Conservation (phyloP, 257 asterid genomes). For the Nicotiana benthamiana region DNA sequence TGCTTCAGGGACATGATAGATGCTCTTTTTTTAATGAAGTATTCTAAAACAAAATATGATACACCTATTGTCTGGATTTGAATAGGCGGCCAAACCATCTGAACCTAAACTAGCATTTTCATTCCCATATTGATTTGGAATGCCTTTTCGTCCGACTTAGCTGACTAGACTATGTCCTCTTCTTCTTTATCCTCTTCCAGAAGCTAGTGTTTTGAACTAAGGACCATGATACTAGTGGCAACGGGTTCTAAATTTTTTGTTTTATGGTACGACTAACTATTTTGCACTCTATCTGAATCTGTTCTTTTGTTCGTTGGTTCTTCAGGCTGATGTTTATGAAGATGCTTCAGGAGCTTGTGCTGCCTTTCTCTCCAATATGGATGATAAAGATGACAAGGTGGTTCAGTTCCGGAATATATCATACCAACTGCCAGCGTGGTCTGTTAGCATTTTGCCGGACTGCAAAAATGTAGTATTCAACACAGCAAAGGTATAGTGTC, state of each 20-base stretch:
- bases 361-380: constrained; percentile 75
- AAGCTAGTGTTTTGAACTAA: background rate
- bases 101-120: background rate
- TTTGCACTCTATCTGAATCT: background rate
- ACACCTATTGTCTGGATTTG: background rate
- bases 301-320: constrained; percentile 11
- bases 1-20: background rate
- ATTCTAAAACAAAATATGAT: background rate
- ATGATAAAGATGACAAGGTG: constrained; percentile 50
- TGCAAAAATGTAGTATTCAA: constrained; percentile 81
- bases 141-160: background rate
- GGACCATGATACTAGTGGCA: background rate
- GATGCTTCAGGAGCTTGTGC: constrained; percentile 64
- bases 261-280: background rate
- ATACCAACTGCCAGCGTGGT: constrained; percentile 79
- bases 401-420: constrained; percentile 59
- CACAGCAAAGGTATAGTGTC: constrained; percentile 69
- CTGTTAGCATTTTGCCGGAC: constrained; percentile 83
- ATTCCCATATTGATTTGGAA: background rate
- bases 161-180: background rate
- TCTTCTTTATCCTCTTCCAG: background rate
- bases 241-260: background rate
- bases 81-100: background rate
- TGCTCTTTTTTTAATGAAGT: background rate
- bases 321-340: constrained; percentile 78